Conservation (phyloP, 257 asterid species). For the Anisodus tanguticus region DNA sequence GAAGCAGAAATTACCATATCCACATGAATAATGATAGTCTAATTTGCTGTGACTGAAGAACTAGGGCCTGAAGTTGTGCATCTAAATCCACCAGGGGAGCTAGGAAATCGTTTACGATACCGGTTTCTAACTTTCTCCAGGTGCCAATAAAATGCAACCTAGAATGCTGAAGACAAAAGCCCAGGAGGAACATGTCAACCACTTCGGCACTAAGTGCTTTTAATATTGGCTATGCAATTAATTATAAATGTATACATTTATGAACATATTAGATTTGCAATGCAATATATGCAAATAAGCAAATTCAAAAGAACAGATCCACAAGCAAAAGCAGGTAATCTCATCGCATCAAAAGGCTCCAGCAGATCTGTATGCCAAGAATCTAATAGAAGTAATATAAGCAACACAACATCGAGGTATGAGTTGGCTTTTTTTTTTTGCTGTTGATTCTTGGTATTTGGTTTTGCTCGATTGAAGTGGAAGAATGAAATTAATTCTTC, state of each 20-base stretch:
- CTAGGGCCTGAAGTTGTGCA: constrained; percentile 40
- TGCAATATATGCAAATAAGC: not conserved
- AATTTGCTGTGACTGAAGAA: constrained; percentile 46
- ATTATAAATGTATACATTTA: not conserved
- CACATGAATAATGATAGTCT: constrained; percentile 66
- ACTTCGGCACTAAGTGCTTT: not conserved
- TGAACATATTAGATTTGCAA: not conserved
- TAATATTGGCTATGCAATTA: not conserved
- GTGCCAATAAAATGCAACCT: constrained; percentile 98
- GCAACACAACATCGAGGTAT: not conserved
- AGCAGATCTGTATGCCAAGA: not conserved
- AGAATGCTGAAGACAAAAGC: constrained; percentile 64
- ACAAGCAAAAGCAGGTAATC: not conserved
- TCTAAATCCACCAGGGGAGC: constrained; percentile 48
- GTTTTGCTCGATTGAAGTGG: not conserved
- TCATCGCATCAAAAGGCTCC: not conserved
- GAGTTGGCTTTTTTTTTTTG: not conserved
- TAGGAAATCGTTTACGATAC: constrained; percentile 78
- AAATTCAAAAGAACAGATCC: constrained; percentile 9
- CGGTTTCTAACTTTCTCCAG: constrained; percentile 72
- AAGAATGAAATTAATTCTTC: not conserved
- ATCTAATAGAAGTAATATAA: not conserved
- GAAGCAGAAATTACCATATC: constrained; percentile 68
- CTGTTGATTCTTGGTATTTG: not conserved
- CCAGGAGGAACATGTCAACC: not conserved